Conservation (phyloP, 2,329 filamentous ascomycete species). For the Colletotrichum lini region DNA sequence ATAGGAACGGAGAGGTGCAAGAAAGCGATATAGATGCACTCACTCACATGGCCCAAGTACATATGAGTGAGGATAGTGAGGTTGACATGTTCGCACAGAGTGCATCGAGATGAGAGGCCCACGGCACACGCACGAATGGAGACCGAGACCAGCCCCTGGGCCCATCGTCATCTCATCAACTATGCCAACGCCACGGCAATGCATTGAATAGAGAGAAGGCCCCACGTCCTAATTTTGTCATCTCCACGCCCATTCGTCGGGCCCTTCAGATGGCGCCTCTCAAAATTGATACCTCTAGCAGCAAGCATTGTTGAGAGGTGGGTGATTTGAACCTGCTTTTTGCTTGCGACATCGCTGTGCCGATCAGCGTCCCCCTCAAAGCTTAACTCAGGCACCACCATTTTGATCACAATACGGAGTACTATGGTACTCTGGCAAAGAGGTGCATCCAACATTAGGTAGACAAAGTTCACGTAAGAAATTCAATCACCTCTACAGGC, state of each 20-base stretch:
- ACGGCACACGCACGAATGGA: not conserved
- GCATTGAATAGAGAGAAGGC: conserved; percentile 21
- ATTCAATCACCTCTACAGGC: not conserved
- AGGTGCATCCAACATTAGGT: too few relatives aligned
- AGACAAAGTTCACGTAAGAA: too few relatives aligned
- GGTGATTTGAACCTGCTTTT: conserved; percentile 12
- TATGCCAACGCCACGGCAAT: conserved; percentile 21
- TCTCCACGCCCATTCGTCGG: conserved; percentile 16
- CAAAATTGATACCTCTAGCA: conserved; percentile 2
- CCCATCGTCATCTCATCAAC: conserved; percentile 25
- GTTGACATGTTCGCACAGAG: not conserved
- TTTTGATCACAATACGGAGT: not conserved
- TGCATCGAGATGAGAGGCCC: not conserved
- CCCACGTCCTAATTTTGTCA: conserved; percentile 28
- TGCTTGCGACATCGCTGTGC: conserved; percentile 40
- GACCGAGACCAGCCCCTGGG: not conserved
- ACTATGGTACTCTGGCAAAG: too few relatives aligned
- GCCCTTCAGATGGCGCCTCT: conserved; percentile 30
- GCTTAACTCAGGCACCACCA: conserved; percentile 31
- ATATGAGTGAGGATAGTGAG: not conserved
- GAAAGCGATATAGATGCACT: not conserved
- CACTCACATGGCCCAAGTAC: not conserved
- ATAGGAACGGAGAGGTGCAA: not conserved
- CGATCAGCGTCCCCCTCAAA: conserved; percentile 39
- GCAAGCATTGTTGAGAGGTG: not conserved